Base-by-base conservation (phyloP, 1,284 basidiomycete species). In the Tylopilus orsonianus region DNA sequence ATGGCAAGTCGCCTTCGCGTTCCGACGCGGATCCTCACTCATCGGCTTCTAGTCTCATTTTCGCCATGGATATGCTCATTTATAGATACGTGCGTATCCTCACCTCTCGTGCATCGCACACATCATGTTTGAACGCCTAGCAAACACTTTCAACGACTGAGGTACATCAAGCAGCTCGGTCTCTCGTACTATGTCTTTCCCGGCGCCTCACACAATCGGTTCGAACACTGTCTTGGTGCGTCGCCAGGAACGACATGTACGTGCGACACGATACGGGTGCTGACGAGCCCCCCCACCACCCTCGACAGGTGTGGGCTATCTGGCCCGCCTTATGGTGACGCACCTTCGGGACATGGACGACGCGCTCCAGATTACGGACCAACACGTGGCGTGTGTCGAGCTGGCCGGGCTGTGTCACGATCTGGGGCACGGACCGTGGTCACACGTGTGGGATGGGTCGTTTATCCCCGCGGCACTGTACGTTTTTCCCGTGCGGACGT, bases 161-260 rank as follows among this genome's bases (percentile, higher is more conserved):
- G 87, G 22, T 66, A 78, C 49, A 78, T 91, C 58, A 90, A 90
- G 56, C 89, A 91, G 58, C 78, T 91, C 3, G 89, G 88, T 0
- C 79, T 86, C 4, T 78, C 83, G 0, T 84, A 81, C 56, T 81
- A 80, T 54, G 85, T 90, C 22, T 91, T 85, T 78, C 81, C 83
- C 0, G 77, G 84, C 4, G 88, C 85, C 0, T 77, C 83, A 0
- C 89, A 91, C 59, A 90, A 82, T 54, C 77, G 88, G 0, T 90
- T 91, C 53, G 88, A 91, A 58, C 89, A 91, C 59, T 83, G 78
- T 53, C 70, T 91, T 16, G 88, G 87, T 86, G 48, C 20, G 49
- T 48, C 16, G 5, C 38, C 4, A 8, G n/a, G n/a, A n/a, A n/a
- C n/a, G 27, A 27, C 8, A 14, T 9, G 13, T 14, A 4, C 29